Conservation (phyloP, 192 early-diverging fungal genomes). For the Rhizophagus clarus region DNA sequence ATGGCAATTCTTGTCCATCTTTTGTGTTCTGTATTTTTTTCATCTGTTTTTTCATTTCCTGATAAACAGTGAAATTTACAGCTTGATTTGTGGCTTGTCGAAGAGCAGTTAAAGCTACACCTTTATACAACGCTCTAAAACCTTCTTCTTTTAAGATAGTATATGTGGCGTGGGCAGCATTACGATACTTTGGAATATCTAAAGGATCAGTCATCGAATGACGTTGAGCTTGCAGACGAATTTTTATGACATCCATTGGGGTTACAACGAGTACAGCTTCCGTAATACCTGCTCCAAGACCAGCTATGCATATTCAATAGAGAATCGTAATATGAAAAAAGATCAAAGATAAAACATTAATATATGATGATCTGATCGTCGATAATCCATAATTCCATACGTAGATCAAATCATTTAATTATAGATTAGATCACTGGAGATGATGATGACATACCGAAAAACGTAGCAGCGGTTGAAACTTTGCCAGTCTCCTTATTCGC, state of each 20-base stretch:
- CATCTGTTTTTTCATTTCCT: constrained; percentile 83
- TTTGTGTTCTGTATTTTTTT: constrained; percentile 61
- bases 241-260: constrained; percentile 99
- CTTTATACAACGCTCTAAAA: constrained; percentile 85
- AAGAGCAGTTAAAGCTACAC: constrained; percentile 89
- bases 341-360: constrained; percentile 13
- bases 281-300: constrained; percentile 89
- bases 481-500: constrained; percentile 65
- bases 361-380: background rate
- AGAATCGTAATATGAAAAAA: background rate
- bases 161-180: constrained; percentile 87
- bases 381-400: background rate
- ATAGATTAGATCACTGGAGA: background rate
- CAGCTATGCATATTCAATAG: constrained; percentile 56
- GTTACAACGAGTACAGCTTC: constrained; percentile 95
- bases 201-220: constrained; percentile 96
- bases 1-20: constrained; percentile 65
- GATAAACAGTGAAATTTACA: constrained; percentile 98
- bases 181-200: constrained; percentile 96
- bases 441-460: constrained; percentile 60
- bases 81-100: constrained; percentile 98
- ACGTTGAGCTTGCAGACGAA: constrained; percentile 94
- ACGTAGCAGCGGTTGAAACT: constrained; percentile 69
- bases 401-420: constrained; percentile 41
- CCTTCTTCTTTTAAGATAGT: constrained; percentile 95